Conservation (phyloP, 208 protist genomes). For the Trypanosoma lewisi region DNA sequence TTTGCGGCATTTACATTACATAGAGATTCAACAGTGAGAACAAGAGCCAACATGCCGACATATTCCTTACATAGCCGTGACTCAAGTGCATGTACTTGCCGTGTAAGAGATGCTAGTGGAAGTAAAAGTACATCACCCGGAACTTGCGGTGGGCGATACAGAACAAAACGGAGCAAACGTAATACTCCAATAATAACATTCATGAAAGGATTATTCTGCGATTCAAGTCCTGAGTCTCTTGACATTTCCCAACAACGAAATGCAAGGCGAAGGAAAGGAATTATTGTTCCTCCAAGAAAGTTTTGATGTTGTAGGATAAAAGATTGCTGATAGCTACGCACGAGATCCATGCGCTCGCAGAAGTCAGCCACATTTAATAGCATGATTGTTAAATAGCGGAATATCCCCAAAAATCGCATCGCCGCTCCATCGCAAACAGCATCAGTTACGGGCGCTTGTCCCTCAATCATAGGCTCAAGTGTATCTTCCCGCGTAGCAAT, state of each 20-base stretch:
- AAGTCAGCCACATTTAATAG: slow-evolving; percentile 78
- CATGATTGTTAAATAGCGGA: slow-evolving; percentile 65
- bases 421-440: neutral
- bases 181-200: slow-evolving; percentile 42
- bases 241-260: slow-evolving; percentile 49
- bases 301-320: slow-evolving; percentile 35
- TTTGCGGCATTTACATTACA: slow-evolving; percentile 77
- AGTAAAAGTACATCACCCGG: slow-evolving; percentile 20
- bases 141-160: slow-evolving; percentile 44
- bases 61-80: slow-evolving; percentile 47
- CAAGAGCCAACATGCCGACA: slow-evolving; percentile 70
- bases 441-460: neutral
- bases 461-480: slow-evolving; percentile 12
- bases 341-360: slow-evolving; percentile 35
- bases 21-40: slow-evolving; percentile 60
- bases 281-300: slow-evolving; percentile 51
- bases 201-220: slow-evolving; percentile 44
- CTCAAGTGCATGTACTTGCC: slow-evolving; percentile 49
- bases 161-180: slow-evolving; percentile 58
- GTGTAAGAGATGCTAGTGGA: slow-evolving; percentile 38
- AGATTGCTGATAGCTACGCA: slow-evolving; percentile 42
- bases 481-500: slow-evolving; percentile 30
- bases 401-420: slow-evolving; percentile 53
- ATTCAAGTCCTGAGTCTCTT: slow-evolving; percentile 22
- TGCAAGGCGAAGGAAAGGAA: slow-evolving; percentile 61